phyloP scores from a whole-genome alignment of 768 basidiomycete species.

The Boletus barrowsii region DNA sequence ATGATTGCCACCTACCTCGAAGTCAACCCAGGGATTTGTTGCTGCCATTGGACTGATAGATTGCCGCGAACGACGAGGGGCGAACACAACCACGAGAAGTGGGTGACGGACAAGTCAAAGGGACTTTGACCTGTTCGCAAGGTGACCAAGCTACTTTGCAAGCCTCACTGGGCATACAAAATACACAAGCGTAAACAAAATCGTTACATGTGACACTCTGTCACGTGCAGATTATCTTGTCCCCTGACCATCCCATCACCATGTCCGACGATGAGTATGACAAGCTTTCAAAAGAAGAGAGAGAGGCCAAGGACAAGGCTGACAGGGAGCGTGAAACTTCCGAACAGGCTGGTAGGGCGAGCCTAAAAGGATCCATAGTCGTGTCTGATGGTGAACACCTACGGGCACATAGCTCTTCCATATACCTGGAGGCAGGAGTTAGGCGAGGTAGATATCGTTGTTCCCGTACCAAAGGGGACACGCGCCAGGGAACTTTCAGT shows the following conservation, averaged over 20 bases:
- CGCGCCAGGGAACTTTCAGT: slow-evolving; percentile 73
- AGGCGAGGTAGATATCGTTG: slow-evolving; percentile 75
- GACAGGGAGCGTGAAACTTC: slow-evolving; percentile 64
- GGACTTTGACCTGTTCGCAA: slow-evolving; percentile 5
- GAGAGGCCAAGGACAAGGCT: slow-evolving; percentile 65
- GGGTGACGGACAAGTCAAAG: slow-evolving; percentile 6
- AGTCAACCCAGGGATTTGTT: slow-evolving; percentile 64
- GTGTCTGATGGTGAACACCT: slow-evolving; percentile 16
- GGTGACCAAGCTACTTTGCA: slow-evolving; percentile 15
- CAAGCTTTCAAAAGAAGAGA: slow-evolving; percentile 71
- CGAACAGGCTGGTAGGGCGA: slow-evolving; percentile 79
- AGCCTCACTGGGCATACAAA: slow-evolving; percentile 14
- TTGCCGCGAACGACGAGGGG: slow-evolving; percentile 4
- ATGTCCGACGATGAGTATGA: slow-evolving; percentile 60
- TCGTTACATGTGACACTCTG: neutral
- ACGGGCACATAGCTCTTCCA: slow-evolving; percentile 63
- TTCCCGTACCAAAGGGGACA: slow-evolving; percentile 87
- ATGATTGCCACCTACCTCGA: slow-evolving; percentile 51
- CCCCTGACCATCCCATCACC: slow-evolving; percentile 28
- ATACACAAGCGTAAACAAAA: slow-evolving; percentile 37
- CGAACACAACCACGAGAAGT: slow-evolving; percentile 9
- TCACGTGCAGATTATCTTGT: slow-evolving; percentile 30
- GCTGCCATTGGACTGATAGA: slow-evolving; percentile 50
- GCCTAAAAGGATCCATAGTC: slow-evolving; percentile 11
- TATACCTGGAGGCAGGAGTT: slow-evolving; percentile 92